A percentile compares a stretch with the other conserved stretches of the same genome.
Evolutionary conservation across 305 asterid species (phyloP).

Genomic region (Coffea humblotiana): DNA sequence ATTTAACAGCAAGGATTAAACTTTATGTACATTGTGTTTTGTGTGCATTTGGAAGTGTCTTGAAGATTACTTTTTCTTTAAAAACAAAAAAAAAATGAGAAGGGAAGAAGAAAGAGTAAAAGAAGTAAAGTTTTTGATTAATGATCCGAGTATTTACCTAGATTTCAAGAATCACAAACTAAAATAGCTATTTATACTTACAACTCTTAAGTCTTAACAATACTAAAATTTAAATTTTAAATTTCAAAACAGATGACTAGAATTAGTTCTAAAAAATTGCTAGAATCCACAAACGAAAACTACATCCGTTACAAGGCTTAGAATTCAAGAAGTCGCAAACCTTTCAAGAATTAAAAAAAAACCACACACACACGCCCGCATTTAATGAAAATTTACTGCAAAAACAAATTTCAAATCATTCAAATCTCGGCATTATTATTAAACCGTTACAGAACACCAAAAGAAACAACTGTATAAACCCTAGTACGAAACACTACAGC

Average conservation of each 20-base stretch:
- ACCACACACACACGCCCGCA: background rate
- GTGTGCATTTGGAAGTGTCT: background rate
- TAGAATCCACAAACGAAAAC: too few species aligned
- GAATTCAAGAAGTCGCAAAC: background rate
- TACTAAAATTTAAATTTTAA: background rate
- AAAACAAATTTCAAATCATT: background rate
- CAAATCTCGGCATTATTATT: background rate
- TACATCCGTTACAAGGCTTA: background rate
- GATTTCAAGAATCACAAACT: background rate
- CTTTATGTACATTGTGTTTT: background rate
- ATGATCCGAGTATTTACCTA: background rate
- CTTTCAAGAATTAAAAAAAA: background rate
- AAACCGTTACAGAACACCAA: background rate
- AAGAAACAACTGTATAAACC: background rate
- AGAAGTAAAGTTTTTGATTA: background rate
- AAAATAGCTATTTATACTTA: background rate
- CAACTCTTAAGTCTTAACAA: background rate
- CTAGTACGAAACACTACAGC: background rate
- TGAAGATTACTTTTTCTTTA: background rate
- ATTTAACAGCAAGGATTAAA: too few species aligned
- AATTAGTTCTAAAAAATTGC: background rate
- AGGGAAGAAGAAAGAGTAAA: background rate
- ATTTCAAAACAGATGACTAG: too few species aligned
- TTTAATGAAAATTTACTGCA: background rate
- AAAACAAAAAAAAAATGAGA: too few species aligned